Evolutionary conservation across 2,329 filamentous ascomycete species (phyloP).

Genomic region (Colletotrichum lentis): DNA sequence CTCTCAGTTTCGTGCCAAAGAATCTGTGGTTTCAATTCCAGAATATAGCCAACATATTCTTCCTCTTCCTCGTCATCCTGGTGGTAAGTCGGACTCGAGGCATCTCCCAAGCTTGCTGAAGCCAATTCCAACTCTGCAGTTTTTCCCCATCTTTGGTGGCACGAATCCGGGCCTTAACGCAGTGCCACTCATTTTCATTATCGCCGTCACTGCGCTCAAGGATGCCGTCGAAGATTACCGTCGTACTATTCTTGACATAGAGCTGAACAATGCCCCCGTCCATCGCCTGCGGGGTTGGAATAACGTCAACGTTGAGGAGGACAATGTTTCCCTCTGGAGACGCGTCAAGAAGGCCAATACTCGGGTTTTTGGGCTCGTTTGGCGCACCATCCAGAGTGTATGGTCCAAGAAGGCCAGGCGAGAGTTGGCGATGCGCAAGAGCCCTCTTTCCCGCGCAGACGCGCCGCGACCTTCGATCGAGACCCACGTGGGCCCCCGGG

Average conservation of each 20-base stretch:
- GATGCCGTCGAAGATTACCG: slow-evolving; percentile 96
- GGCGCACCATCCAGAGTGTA: slow-evolving; percentile 55
- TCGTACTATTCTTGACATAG: slow-evolving; percentile 87
- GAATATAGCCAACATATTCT: slow-evolving; percentile 98
- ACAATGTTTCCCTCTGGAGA: slow-evolving; percentile 86
- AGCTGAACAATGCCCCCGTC: slow-evolving; percentile 95
- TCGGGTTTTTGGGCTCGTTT: slow-evolving; percentile 63
- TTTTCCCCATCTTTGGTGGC: slow-evolving; percentile 95
- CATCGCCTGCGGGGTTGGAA: slow-evolving; percentile 88
- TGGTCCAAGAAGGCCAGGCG: slow-evolving; percentile 62
- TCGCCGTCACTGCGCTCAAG: slow-evolving; percentile 87
- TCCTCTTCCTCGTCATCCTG: slow-evolving; percentile 94
- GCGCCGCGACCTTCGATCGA: slow-evolving; percentile 68
- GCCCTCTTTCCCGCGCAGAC: slow-evolving; percentile 47
- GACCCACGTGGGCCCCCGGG: slow-evolving; percentile 63
- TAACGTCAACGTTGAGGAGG: slow-evolving; percentile 92
- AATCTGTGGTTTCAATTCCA: slow-evolving; percentile 98
- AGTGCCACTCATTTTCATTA: slow-evolving; percentile 91
- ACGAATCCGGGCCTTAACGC: slow-evolving; percentile 88
- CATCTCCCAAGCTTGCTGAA: slow-evolving; percentile 4
- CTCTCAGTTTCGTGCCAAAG: slow-evolving; percentile 93
- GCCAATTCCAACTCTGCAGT: slow-evolving; percentile 60
- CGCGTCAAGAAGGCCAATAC: slow-evolving; percentile 89
- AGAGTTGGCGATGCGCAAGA: slow-evolving; percentile 60
- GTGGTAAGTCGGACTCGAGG: slow-evolving; percentile 68